Evolutionary conservation across 2,329 filamentous ascomycete genomes (phyloP).

Genomic region (Metarhizium sp.): DNA sequence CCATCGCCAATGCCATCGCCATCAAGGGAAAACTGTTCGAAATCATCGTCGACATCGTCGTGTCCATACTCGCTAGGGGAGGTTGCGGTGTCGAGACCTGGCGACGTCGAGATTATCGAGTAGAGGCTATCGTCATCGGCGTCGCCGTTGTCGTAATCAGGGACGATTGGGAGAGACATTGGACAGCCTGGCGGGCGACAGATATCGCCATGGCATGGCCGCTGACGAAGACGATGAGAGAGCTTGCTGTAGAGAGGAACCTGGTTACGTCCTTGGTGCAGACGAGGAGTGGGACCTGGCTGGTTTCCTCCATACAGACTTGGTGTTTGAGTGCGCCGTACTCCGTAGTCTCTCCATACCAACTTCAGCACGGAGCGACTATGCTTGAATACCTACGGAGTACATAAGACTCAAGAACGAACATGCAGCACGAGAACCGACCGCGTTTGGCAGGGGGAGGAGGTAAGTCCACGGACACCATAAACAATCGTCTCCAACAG

Average conservation of each 20-base stretch:
- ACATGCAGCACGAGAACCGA: too few relatives aligned
- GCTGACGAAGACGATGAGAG: background rate
- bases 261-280: constrained; percentile 1
- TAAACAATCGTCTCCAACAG: too few relatives aligned
- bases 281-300: background rate
- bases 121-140: constrained; percentile 17
- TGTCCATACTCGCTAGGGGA: constrained; percentile 14
- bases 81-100: constrained; percentile 14
- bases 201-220: constrained; percentile 6
- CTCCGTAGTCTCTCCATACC: too few relatives aligned
- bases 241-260: background rate
- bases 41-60: constrained; percentile 16
- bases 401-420: too few relatives aligned
- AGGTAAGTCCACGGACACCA: too few relatives aligned
- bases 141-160: constrained; percentile 4
- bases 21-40: constrained; percentile 16
- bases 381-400: too few relatives aligned
- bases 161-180: constrained; percentile 7
- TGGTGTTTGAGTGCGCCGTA: background rate
- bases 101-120: constrained; percentile 19
- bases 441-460: too few relatives aligned
- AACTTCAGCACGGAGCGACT: too few relatives aligned
- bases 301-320: background rate
- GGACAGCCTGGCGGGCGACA: constrained; percentile 1
- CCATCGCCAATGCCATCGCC: constrained; percentile 10